A percentile compares a stretch with the other conserved stretches of the same genome.
These are phyloP conservation scores for Taxawa tesnikishii DNA, from an alignment of 2,329 filamentous ascomycete species.

Conservation along the genomic window DNA sequence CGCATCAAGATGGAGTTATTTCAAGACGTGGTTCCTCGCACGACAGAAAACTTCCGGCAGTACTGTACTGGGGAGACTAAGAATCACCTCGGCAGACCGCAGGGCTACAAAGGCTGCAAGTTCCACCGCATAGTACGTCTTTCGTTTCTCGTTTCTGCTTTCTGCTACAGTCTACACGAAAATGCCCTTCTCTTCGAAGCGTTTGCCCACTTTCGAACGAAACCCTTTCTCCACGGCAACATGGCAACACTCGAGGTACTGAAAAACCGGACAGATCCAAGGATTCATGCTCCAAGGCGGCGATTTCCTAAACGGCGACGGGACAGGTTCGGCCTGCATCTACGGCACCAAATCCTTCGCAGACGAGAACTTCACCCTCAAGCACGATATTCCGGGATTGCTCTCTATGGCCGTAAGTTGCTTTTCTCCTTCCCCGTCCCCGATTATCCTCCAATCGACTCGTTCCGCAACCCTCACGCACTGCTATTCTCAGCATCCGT, in stretches of 20 bases:
- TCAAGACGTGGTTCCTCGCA: constrained; percentile 59
- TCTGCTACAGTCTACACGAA: no score
- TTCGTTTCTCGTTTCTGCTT: constrained; percentile 1
- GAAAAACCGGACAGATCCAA: constrained; percentile 74
- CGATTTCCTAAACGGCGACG: constrained; percentile 88
- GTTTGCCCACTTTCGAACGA: not conserved
- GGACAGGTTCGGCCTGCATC: constrained; percentile 66
- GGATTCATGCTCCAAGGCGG: constrained; percentile 97
- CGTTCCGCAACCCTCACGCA: not conserved
- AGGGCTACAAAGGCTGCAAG: constrained; percentile 89
- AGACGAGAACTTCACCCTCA: constrained; percentile 78
- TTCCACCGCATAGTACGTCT: constrained; percentile 79
- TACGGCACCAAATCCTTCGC: constrained; percentile 76
- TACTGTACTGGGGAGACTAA: constrained; percentile 93
- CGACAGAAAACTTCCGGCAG: constrained; percentile 92
- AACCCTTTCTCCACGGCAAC: not conserved
- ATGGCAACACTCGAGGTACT: no score
- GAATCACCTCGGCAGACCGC: constrained; percentile 60
- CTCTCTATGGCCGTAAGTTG: constrained; percentile 80
- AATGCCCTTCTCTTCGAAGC: no score
- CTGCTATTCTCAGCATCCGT: constrained; percentile 1
- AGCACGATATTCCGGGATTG: constrained; percentile 68
- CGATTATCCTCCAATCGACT: not conserved
- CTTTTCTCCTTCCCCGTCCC: not conserved
- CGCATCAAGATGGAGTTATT: constrained; percentile 87